A percentile compares a stretch with the other conserved stretches of the same genome.
These are phyloP conservation scores for Annulohypoxylon moriforme DNA, from an alignment of 495 filamentous ascomycete genomes.

Conservation along the genomic window DNA sequence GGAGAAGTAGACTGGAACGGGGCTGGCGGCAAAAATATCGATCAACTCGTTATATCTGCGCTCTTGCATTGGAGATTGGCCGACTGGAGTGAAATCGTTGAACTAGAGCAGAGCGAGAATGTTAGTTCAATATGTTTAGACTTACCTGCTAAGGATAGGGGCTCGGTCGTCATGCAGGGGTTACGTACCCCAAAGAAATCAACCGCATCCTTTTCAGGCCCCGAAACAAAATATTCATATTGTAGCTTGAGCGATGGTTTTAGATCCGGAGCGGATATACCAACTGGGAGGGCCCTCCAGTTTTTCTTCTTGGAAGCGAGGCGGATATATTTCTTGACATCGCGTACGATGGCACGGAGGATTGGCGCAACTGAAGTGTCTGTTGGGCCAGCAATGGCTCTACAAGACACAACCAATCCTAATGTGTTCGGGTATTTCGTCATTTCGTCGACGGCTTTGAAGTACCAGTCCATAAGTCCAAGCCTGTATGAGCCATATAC, in stretches of 20 bases:
- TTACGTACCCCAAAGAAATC: conserved; percentile 84
- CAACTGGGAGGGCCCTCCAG: conserved; percentile 74
- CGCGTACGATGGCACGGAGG: conserved; percentile 79
- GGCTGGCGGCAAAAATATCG: conserved; percentile 69
- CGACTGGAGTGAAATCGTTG: conserved; percentile 81
- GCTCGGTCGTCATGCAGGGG: conserved; percentile 32
- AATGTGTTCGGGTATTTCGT: conserved; percentile 73
- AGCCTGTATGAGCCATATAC: conserved; percentile 65
- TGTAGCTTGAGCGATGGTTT: conserved; percentile 65
- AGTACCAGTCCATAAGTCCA: conserved; percentile 68
- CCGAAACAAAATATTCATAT: conserved; percentile 76
- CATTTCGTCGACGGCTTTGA: conserved; percentile 72
- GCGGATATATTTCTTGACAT: conserved; percentile 75
- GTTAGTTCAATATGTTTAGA: not conserved
- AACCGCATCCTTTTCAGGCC: conserved; percentile 62
- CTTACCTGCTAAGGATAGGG: not conserved
- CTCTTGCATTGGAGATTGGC: conserved; percentile 62
- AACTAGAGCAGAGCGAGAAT: conserved; percentile 59
- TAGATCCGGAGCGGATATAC: conserved; percentile 75
- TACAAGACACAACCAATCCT: conserved; percentile 81
- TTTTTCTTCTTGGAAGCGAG: conserved; percentile 50
- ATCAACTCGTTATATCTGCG: conserved; percentile 66
- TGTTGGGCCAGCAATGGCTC: conserved; percentile 69
- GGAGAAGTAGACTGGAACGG: conserved; percentile 78
- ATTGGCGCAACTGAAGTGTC: conserved; percentile 71